Conservation (phyloP, 148 eudicot genomes). For the Chenopodium quinoa region DNA sequence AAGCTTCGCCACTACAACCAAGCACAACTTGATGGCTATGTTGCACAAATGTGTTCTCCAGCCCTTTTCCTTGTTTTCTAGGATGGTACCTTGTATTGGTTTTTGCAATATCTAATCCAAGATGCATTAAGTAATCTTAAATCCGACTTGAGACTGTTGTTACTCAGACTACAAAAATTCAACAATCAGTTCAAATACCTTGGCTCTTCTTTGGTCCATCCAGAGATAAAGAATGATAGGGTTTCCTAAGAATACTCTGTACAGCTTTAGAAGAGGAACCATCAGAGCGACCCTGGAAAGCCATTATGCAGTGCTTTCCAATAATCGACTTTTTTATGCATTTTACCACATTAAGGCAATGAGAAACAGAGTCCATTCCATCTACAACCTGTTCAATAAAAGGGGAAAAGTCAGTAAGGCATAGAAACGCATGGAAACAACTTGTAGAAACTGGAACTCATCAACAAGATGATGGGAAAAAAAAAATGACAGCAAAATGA, state of each 20-base stretch:
- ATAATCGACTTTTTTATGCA: slow-evolving; percentile 47
- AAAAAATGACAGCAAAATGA: neutral
- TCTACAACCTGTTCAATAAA: slow-evolving; percentile 61
- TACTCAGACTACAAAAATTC: neutral
- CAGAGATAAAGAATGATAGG: slow-evolving; percentile 33
- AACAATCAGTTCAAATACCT: neutral
- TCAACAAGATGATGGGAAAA: neutral
- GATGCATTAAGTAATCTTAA: neutral
- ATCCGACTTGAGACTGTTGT: neutral
- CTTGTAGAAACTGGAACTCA: neutral
- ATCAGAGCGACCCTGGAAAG: slow-evolving; percentile 46
- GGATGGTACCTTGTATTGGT: neutral
- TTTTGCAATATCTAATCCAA: neutral
- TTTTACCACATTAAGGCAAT: slow-evolving; percentile 38
- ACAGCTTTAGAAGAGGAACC: slow-evolving; percentile 25
- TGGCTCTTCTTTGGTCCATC: slow-evolving; percentile 19
- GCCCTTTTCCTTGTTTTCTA: neutral
- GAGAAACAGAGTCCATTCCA: slow-evolving; percentile 42
- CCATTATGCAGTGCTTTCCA: slow-evolving; percentile 42
- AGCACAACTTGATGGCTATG: neutral
- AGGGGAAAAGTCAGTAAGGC: neutral
- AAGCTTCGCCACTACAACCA: neutral
- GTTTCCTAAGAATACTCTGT: slow-evolving; percentile 36
- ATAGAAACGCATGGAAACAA: neutral
- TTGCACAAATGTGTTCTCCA: neutral